Percentiles rank a stretch among this genome's conserved stretches.
Evolutionary conservation across 2,329 filamentous ascomycete species (phyloP).

Genomic region (Talaromyces sp.): DNA sequence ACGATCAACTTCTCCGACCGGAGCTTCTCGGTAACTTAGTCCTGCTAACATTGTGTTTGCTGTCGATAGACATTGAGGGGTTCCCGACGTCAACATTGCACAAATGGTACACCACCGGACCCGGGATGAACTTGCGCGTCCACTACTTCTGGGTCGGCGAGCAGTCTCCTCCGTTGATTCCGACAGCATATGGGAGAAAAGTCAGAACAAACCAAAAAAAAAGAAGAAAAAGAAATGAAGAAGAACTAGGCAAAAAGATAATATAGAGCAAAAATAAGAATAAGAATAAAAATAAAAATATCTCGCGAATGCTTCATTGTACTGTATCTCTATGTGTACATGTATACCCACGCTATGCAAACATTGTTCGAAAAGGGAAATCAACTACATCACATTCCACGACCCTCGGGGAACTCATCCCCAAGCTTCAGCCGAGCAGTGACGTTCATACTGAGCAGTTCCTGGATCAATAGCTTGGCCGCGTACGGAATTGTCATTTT

Average conservation of each 20-base stretch:
- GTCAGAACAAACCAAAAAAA: background rate
- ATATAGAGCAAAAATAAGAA: background rate
- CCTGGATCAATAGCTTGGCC: slow-evolving; percentile 91
- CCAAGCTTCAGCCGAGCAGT: slow-evolving; percentile 82
- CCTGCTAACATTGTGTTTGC: background rate
- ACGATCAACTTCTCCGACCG: slow-evolving; percentile 1
- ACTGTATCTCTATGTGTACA: background rate
- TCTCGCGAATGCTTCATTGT: background rate
- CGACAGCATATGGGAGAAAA: background rate
- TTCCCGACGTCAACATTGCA: slow-evolving; percentile 12
- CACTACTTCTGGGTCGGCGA: background rate
- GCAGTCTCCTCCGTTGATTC: background rate
- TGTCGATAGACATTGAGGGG: background rate
- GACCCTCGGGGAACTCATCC: slow-evolving; percentile 73
- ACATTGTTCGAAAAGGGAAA: slow-evolving; percentile 4
- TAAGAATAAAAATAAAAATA: background rate
- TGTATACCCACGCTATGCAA: slow-evolving; percentile 12
- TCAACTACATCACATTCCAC: slow-evolving; percentile 23
- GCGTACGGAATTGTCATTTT: slow-evolving; percentile 97
- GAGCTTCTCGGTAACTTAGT: slow-evolving; percentile 2
- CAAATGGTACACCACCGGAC: background rate
- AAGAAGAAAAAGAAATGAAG: background rate
- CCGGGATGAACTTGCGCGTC: slow-evolving; percentile 8
- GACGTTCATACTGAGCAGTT: slow-evolving; percentile 98
- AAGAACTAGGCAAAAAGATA: background rate